Evolutionary conservation across 352 stramenopile genomes (phyloP).

Genomic region (Halophytophthora batemanensis): DNA sequence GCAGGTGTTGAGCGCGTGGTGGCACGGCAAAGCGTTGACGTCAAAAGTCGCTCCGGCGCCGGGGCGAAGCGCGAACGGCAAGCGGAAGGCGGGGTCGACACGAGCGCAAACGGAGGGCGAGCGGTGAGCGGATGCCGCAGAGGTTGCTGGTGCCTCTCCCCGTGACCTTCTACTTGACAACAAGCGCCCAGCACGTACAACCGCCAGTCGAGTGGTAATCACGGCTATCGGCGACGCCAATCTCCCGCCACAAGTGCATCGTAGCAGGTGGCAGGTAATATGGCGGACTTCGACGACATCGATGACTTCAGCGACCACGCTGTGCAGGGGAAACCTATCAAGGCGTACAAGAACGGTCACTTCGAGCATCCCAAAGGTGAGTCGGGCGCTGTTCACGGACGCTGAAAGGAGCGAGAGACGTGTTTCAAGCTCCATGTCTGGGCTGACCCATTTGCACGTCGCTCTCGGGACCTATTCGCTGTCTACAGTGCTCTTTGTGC

Average conservation of each 20-base stretch:
- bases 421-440: background rate
- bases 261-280: slow-evolving; percentile 20
- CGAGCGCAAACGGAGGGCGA: background rate
- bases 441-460: background rate
- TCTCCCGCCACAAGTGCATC: too few relatives aligned
- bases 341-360: slow-evolving; percentile 75
- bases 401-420: background rate
- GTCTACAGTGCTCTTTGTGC: slow-evolving; percentile 60
- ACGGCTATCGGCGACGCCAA: too few relatives aligned
- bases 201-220: too few relatives aligned
- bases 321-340: slow-evolving; percentile 74
- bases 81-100: background rate
- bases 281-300: slow-evolving; percentile 77
- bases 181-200: too few relatives aligned
- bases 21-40: too few relatives aligned
- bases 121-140: slow-evolving; percentile 20
- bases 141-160: background rate
- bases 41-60: too few relatives aligned
- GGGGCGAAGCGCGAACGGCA: slow-evolving; percentile 11
- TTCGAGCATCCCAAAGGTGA: slow-evolving; percentile 74
- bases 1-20: too few relatives aligned
- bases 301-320: slow-evolving; percentile 81
- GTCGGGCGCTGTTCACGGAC: background rate
- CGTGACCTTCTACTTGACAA: background rate
- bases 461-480: slow-evolving; percentile 5